phyloP scores from a whole-genome alignment of 257 asterid genomes.

The Linderniella brevidens region DNA sequence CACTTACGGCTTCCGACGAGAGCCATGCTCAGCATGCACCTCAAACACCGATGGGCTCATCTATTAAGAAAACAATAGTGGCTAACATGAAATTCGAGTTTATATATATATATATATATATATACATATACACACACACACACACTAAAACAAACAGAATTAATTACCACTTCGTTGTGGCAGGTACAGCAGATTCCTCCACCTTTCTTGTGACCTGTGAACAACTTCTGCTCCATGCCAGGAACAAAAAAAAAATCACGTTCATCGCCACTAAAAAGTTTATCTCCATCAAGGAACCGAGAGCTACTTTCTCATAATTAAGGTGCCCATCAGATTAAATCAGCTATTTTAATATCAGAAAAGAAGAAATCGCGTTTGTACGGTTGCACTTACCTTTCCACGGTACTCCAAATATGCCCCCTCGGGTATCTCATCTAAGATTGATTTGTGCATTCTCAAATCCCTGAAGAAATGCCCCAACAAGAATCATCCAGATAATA shows the following conservation, averaged over 20 bases:
- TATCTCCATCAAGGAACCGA: not conserved
- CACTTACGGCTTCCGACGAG: slow-evolving; percentile 91
- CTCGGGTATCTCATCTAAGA: slow-evolving; percentile 51
- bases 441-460: slow-evolving; percentile 60
- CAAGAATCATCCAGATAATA: not conserved
- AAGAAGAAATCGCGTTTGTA: slow-evolving; percentile 2
- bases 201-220: slow-evolving; percentile 48
- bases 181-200: slow-evolving; percentile 51
- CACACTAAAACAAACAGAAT: slow-evolving; percentile 15
- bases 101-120: not conserved
- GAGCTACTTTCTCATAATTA: not conserved
- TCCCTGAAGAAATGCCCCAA: slow-evolving; percentile 25
- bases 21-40: slow-evolving; percentile 80
- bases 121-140: not conserved
- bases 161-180: slow-evolving; percentile 59
- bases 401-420: slow-evolving; percentile 54
- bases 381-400: slow-evolving; percentile 42
- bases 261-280: not conserved
- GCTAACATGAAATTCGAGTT: slow-evolving; percentile 4
- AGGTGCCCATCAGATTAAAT: not conserved
- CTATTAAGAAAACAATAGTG: slow-evolving; percentile 24
- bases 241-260: not conserved
- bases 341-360: not conserved
- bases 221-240: slow-evolving; percentile 36
- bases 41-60: slow-evolving; percentile 91